phyloP scores from a whole-genome alignment of 225 moss, liverwort and hornwort genomes.

The Bryum argenteum region DNA sequence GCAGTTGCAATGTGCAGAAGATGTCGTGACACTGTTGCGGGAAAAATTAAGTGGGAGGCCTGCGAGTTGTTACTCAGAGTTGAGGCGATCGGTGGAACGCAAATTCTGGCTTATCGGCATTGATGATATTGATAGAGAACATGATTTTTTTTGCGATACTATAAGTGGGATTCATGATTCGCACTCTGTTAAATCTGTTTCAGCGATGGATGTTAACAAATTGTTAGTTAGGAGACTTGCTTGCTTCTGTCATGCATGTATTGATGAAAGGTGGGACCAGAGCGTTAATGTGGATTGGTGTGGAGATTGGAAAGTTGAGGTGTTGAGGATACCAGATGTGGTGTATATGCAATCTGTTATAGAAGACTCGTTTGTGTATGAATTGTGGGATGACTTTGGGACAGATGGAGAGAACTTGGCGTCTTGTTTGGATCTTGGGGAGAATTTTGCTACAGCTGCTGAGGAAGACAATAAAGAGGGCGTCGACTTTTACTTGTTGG shows the following conservation, averaged over 20 bases:
- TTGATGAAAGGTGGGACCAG: neutral
- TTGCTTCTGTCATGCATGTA: neutral
- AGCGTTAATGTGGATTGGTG: neutral
- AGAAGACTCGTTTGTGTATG: neutral
- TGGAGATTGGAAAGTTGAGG: neutral
- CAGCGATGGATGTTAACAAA: neutral
- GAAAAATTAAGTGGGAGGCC: neutral
- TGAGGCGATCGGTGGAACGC: neutral
- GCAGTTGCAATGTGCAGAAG: neutral
- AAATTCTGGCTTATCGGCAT: neutral
- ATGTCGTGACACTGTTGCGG: neutral
- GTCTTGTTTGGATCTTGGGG: neutral
- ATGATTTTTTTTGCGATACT: neutral
- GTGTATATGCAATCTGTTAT: neutral
- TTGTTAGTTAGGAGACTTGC: neutral
- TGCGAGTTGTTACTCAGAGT: neutral
- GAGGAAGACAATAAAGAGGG: neutral
- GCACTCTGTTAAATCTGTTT: neutral
- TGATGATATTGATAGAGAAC: neutral
- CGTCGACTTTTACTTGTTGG: neutral
- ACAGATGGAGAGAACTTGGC: neutral
- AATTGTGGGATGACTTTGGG: neutral
- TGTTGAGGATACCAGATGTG: neutral
- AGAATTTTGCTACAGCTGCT: neutral
- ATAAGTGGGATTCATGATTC: neutral